A percentile compares a stretch with the other conserved stretches of the same genome.
phyloP scores from a whole-genome alignment of 345 rosid genomes.

The Brassica nigra region DNA sequence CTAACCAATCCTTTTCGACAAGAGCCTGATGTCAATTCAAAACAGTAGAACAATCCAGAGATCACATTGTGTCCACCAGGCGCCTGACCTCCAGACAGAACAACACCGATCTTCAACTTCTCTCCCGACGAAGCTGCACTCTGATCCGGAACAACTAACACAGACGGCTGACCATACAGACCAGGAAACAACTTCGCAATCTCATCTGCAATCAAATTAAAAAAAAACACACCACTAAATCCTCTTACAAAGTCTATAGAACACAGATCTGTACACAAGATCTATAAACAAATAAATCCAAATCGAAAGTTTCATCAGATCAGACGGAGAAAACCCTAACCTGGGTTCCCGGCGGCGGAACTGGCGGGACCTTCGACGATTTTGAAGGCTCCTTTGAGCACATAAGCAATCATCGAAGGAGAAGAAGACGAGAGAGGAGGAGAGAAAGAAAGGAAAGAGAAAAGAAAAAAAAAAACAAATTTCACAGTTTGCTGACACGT shows the following conservation, averaged over 20 bases:
- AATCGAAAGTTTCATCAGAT: slow-evolving; percentile 12
- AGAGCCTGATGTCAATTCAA: slow-evolving; percentile 61
- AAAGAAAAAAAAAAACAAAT: too few species aligned
- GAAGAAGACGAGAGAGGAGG: too few species aligned
- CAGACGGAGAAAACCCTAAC: slow-evolving; percentile 33
- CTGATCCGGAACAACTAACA: slow-evolving; percentile 56
- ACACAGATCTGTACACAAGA: slow-evolving; percentile 31
- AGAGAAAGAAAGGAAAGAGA: too few species aligned
- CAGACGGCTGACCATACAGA: slow-evolving; percentile 87
- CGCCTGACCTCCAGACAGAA: slow-evolving; percentile 97
- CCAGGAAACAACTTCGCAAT: slow-evolving; percentile 87
- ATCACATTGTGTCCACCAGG: slow-evolving; percentile 99
- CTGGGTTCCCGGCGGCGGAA: slow-evolving; percentile 95
- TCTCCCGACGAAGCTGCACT: slow-evolving; percentile 42
- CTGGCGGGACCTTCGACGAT: slow-evolving; percentile 87
- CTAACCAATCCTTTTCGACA: slow-evolving; percentile 96
- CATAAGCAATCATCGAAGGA: slow-evolving; percentile 46
- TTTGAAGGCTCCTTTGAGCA: slow-evolving; percentile 62
- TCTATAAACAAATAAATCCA: slow-evolving; percentile 23
- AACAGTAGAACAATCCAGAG: slow-evolving; percentile 59
- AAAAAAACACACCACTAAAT: not conserved
- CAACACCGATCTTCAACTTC: slow-evolving; percentile 89
- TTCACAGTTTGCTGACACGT: too few species aligned
- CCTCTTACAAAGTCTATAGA: not conserved
- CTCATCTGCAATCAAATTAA: slow-evolving; percentile 54